These are phyloP conservation scores for Polygonum aviculare DNA, from an alignment of 148 eudicot genomes.

Conservation along the genomic window DNA sequence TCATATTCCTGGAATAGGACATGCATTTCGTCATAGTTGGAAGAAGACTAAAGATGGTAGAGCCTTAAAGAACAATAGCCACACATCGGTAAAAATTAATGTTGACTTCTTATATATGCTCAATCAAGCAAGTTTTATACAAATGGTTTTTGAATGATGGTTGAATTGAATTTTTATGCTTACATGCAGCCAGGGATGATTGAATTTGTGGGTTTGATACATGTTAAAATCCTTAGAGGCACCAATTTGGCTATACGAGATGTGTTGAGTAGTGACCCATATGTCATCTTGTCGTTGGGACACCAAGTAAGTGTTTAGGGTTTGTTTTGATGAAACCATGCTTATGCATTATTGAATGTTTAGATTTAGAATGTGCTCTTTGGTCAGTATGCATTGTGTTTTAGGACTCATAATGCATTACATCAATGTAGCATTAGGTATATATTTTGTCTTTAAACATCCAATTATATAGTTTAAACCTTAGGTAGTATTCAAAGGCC, in stretches of 20 bases:
- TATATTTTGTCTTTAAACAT: too few species aligned
- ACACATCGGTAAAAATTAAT: conserved; percentile 37
- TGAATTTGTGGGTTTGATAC: conserved; percentile 85
- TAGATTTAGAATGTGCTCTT: too few species aligned
- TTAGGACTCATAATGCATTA: too few species aligned
- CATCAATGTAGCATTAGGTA: too few species aligned
- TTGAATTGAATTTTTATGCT: background rate
- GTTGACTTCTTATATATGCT: background rate
- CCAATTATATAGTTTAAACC: too few species aligned
- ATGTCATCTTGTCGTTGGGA: conserved; percentile 80
- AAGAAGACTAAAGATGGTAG: conserved; percentile 50
- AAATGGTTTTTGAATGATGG: background rate
- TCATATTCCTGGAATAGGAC: conserved; percentile 53
- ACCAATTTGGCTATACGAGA: conserved; percentile 88
- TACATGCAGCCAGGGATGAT: conserved; percentile 82
- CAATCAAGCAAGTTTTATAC: background rate
- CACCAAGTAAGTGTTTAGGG: conserved; percentile 52
- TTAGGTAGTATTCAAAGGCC: too few species aligned
- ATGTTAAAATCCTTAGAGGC: conserved; percentile 80
- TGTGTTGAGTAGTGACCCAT: conserved; percentile 86
- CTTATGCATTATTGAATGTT: too few species aligned
- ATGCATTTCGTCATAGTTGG: conserved; percentile 73
- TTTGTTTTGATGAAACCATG: too few species aligned
- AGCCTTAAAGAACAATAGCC: conserved; percentile 35
- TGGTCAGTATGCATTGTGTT: too few species aligned